Conservation (phyloP, 1,139 yeast genomes). For the Sugiyamaella japonica region DNA sequence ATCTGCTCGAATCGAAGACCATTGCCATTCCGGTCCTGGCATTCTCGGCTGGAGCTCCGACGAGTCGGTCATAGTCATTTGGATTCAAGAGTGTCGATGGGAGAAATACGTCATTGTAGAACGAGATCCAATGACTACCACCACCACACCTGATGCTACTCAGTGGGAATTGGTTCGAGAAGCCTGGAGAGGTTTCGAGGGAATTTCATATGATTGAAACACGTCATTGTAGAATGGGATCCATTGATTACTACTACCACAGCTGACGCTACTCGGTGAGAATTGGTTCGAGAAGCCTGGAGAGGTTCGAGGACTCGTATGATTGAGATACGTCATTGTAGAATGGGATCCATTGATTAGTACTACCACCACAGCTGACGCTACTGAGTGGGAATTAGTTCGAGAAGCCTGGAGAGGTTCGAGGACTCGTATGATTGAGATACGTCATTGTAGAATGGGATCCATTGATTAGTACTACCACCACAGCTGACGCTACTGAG, state of each 20-base stretch:
- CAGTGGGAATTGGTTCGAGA: conserved; percentile 66
- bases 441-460: conserved; percentile 62
- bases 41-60: conserved; percentile 79
- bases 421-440: too few species aligned
- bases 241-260: conserved; percentile 26
- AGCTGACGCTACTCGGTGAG: conserved; percentile 49
- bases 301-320: conserved; percentile 51
- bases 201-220: conserved; percentile 42
- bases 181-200: conserved; percentile 71
- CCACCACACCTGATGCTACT: conserved; percentile 32
- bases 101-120: conserved; percentile 77
- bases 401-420: too few species aligned
- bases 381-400: conserved; percentile 56
- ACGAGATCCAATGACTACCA: conserved; percentile 36
- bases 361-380: conserved; percentile 33
- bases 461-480: conserved; percentile 26
- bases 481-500: conserved; percentile 36
- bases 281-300: conserved; percentile 75
- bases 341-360: conserved; percentile 44
- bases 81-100: conserved; percentile 73
- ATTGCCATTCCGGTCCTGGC: conserved; percentile 44
- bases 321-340: conserved; percentile 56
- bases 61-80: conserved; percentile 62
- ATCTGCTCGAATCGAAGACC: conserved; percentile 58
- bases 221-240: conserved; percentile 59